phyloP scores from a whole-genome alignment of 2,329 filamentous ascomycete genomes.

The Paracoccidioides lutzii region DNA sequence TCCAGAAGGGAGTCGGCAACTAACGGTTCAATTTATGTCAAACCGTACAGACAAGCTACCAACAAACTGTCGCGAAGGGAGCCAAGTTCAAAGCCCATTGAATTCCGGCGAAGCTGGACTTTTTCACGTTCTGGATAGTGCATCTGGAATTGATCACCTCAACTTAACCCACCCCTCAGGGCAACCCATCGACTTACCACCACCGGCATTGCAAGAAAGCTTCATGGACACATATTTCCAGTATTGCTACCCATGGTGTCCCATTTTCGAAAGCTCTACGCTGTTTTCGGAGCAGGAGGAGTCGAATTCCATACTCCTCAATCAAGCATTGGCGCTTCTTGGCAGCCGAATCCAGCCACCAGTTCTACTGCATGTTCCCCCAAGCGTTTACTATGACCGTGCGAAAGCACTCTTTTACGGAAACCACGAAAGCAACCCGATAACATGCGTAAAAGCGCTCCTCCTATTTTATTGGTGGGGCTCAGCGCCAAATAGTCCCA shows the following conservation, averaged over 20 bases:
- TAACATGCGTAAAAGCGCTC: slow-evolving; percentile 26
- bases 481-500: slow-evolving; percentile 27
- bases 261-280: slow-evolving; percentile 25
- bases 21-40: not conserved
- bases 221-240: slow-evolving; percentile 34
- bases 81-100: not conserved
- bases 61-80: not conserved
- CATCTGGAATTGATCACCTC: slow-evolving; percentile 4
- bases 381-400: slow-evolving; percentile 29
- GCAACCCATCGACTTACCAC: slow-evolving; percentile 5
- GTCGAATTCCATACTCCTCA: slow-evolving; percentile 21
- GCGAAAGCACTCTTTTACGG: slow-evolving; percentile 31
- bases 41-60: not conserved
- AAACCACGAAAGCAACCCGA: slow-evolving; percentile 28
- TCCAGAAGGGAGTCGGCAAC: not conserved
- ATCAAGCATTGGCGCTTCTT: slow-evolving; percentile 29
- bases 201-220: slow-evolving; percentile 23
- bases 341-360: slow-evolving; percentile 33
- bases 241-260: slow-evolving; percentile 34
- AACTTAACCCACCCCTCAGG: not conserved
- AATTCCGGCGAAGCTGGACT: not conserved
- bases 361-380: slow-evolving; percentile 27
- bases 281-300: slow-evolving; percentile 17
- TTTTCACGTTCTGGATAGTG: not conserved
- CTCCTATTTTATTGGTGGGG: slow-evolving; percentile 37